Percentiles rank a stretch among this genome's conserved stretches.
Evolutionary conservation across 768 basidiomycete genomes (phyloP).

Genomic region (Xanthoconium purpureum): DNA sequence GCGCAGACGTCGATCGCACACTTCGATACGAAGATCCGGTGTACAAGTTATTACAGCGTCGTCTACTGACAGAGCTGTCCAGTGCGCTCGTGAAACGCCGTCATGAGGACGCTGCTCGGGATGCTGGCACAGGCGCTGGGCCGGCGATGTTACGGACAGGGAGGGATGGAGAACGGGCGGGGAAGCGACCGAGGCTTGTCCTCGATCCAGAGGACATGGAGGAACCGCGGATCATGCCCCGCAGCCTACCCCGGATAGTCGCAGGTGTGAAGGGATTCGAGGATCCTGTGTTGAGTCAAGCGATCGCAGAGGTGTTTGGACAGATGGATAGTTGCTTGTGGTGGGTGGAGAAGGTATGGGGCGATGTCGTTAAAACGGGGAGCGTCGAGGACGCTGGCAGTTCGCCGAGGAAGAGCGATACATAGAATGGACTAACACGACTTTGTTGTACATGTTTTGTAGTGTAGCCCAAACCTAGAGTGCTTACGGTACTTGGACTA

Average conservation of each 20-base stretch:
- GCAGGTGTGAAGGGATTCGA: constrained; percentile 63
- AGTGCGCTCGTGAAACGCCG: constrained; percentile 26
- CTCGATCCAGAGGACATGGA: constrained; percentile 25
- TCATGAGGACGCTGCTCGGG: constrained; percentile 2
- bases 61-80: constrained; percentile 46
- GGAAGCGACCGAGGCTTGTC: constrained; percentile 27
- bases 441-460: background rate
- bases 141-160: constrained; percentile 36
- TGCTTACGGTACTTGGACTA: too few relatives aligned
- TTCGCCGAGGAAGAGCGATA: background rate
- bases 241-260: background rate
- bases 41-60: constrained; percentile 58
- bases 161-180: constrained; percentile 17
- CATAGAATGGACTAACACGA: background rate
- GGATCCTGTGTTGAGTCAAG: constrained; percentile 51
- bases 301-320: constrained; percentile 39
- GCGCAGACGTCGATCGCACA: constrained; percentile 61
- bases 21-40: constrained; percentile 63
- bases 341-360: constrained; percentile 61
- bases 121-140: background rate
- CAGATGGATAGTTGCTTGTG: constrained; percentile 41
- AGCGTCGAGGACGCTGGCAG: background rate
- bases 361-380: constrained; percentile 34
- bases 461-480: too few relatives aligned
- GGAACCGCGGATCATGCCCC: background rate